phyloP scores from a whole-genome alignment of 148 eudicot genomes.

The Salicornia ramosissima region DNA sequence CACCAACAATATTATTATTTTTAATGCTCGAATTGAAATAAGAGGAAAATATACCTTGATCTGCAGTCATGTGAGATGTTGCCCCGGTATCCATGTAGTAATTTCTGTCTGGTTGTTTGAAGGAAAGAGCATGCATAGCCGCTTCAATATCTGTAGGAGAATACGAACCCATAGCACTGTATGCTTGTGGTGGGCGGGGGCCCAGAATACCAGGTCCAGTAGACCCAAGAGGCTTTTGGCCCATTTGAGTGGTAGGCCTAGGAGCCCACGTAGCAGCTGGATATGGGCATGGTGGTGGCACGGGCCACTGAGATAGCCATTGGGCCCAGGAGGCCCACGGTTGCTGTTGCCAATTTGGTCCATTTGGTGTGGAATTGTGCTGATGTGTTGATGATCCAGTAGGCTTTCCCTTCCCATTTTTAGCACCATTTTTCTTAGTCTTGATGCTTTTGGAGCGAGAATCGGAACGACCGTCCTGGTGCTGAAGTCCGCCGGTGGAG shows the following conservation, averaged over 20 bases:
- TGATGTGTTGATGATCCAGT: too few species aligned
- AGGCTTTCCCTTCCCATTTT: too few species aligned
- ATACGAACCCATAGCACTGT: background rate
- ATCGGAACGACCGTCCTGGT: too few species aligned
- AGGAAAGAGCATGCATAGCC: too few species aligned
- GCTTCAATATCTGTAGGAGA: background rate
- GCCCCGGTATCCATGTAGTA: slow-evolving; percentile 9
- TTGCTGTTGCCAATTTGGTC: too few species aligned
- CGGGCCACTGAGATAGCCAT: too few species aligned
- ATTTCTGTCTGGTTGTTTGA: background rate
- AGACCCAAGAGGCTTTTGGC: background rate
- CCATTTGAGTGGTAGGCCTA: background rate
- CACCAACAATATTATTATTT: slow-evolving; percentile 8
- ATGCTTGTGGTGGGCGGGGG: background rate
- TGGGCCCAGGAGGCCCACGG: too few species aligned
- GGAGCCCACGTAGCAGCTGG: background rate
- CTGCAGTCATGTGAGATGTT: background rate
- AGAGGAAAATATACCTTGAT: background rate
- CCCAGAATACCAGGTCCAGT: background rate
- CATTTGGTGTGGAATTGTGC: too few species aligned
- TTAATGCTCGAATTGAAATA: background rate
- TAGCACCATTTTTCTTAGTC: too few species aligned
- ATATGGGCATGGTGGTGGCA: background rate
- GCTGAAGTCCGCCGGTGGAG: too few species aligned
- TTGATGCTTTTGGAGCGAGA: too few species aligned